Evolutionary conservation across 106 monocot species (phyloP).

Genomic region (Platanthera guangdongensis): DNA sequence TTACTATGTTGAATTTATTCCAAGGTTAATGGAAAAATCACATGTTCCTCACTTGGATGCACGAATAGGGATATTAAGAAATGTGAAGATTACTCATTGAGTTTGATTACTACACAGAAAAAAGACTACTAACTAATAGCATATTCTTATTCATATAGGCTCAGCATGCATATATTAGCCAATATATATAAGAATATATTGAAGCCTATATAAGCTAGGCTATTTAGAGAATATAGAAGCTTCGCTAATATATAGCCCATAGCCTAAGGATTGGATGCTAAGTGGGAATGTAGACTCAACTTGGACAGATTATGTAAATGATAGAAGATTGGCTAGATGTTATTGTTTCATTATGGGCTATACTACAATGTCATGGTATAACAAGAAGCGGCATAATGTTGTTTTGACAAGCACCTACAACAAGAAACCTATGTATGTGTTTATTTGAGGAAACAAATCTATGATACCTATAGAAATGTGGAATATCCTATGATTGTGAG

Average conservation of each 20-base stretch:
- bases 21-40: not conserved
- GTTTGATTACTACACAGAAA: not conserved
- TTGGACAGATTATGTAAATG: not conserved
- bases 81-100: not conserved
- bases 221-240: too few species aligned
- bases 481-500: too few species aligned
- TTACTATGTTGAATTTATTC: not conserved
- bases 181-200: too few species aligned
- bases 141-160: too few species aligned
- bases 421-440: too few species aligned
- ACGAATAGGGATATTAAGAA: not conserved
- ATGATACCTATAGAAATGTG: too few species aligned
- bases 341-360: constrained; percentile 1
- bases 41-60: not conserved
- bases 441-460: too few species aligned
- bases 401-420: not conserved
- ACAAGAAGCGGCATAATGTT: not conserved
- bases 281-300: not conserved
- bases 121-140: too few species aligned
- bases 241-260: too few species aligned
- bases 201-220: too few species aligned
- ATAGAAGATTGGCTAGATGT: not conserved
- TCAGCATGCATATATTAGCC: too few species aligned
- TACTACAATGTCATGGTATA: not conserved
- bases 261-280: not conserved